Evolutionary conservation across 75 land plant species (phyloP).

Genomic region (Adiantum capillusveneris): DNA sequence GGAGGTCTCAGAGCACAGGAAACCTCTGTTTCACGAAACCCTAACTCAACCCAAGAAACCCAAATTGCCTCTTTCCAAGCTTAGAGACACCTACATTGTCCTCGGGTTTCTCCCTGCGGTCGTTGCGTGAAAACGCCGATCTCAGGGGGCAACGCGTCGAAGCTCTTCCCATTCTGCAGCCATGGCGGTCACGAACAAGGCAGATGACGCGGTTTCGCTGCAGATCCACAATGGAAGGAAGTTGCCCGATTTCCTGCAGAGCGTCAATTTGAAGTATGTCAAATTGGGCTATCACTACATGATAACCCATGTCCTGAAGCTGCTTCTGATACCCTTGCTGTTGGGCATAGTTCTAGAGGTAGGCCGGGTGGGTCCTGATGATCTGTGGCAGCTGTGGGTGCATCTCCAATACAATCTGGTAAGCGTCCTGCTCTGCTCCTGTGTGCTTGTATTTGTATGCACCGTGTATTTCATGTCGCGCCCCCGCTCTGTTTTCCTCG

Average conservation of each 20-base stretch:
- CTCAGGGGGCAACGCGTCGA: no score
- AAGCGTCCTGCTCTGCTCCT: slow-evolving; percentile 43
- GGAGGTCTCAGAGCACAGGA: no score
- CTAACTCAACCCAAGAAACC: no score
- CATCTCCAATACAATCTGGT: slow-evolving; percentile 50
- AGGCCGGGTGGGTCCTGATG: slow-evolving; percentile 45
- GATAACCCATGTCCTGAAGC: slow-evolving; percentile 52
- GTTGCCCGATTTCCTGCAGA: slow-evolving; percentile 78
- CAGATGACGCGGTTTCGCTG: no score
- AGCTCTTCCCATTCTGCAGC: no score
- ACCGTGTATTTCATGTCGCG: slow-evolving; percentile 61
- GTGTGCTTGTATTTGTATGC: slow-evolving; percentile 49
- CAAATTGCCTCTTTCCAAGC: no score
- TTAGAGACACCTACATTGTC: no score
- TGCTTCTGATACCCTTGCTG: slow-evolving; percentile 53
- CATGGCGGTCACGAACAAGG: no score
- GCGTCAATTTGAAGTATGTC: slow-evolving; percentile 86
- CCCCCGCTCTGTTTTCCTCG: slow-evolving; percentile 56
- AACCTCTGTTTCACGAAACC: no score
- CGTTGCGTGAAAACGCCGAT: no score
- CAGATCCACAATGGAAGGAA: slow-evolving; percentile 17
- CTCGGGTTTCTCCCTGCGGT: no score
- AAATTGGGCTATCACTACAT: slow-evolving; percentile 85
- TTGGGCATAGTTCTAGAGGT: slow-evolving; percentile 60
- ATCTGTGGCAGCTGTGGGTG: slow-evolving; percentile 63